A percentile compares a stretch with the other conserved stretches of the same genome.
Conservation (phyloP, 768 basidiomycete genomes). For the Rhodotorula kratochvilovae region DNA sequence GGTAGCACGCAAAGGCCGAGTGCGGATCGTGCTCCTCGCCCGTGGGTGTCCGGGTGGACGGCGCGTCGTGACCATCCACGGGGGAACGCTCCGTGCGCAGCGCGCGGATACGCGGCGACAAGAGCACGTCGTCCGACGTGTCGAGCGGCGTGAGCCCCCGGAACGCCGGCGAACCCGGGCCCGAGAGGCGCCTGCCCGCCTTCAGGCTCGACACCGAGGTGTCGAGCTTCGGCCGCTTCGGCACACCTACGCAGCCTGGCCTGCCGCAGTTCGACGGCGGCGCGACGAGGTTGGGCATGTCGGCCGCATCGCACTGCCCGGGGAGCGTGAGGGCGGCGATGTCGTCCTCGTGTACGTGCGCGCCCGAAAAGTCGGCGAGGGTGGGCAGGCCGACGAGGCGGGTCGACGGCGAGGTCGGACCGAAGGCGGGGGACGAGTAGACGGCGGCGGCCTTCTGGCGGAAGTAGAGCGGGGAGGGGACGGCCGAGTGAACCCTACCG, state of each 20-base stretch:
- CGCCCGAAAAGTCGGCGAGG: slow-evolving; percentile 4
- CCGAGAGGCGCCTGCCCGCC: slow-evolving; percentile 16
- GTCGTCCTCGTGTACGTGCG: slow-evolving; percentile 27
- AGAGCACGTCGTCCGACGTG: slow-evolving; percentile 16
- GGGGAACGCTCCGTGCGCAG: slow-evolving; percentile 11
- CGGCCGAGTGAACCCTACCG: slow-evolving; percentile 10
- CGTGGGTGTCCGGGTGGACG: neutral
- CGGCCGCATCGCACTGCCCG: neutral
- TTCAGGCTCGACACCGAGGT: neutral
- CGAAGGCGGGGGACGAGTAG: slow-evolving; percentile 22
- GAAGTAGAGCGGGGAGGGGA: slow-evolving; percentile 37
- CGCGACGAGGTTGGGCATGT: neutral
- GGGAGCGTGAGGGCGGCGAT: slow-evolving; percentile 26
- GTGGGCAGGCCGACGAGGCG: neutral
- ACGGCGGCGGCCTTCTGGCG: slow-evolving; percentile 31
- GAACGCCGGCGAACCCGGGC: slow-evolving; percentile 12
- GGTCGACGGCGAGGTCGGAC: slow-evolving; percentile 7
- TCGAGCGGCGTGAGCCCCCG: slow-evolving; percentile 15
- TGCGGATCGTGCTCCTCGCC: slow-evolving; percentile 17
- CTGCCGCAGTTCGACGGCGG: slow-evolving; percentile 20
- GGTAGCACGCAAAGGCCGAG: slow-evolving; percentile 38
- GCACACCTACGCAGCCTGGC: slow-evolving; percentile 25
- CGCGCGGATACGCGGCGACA: slow-evolving; percentile 26
- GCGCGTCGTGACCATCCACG: neutral
- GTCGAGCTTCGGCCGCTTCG: slow-evolving; percentile 16